Conservation (phyloP, 495 filamentous ascomycete species). For the Aspergillus leporis region DNA sequence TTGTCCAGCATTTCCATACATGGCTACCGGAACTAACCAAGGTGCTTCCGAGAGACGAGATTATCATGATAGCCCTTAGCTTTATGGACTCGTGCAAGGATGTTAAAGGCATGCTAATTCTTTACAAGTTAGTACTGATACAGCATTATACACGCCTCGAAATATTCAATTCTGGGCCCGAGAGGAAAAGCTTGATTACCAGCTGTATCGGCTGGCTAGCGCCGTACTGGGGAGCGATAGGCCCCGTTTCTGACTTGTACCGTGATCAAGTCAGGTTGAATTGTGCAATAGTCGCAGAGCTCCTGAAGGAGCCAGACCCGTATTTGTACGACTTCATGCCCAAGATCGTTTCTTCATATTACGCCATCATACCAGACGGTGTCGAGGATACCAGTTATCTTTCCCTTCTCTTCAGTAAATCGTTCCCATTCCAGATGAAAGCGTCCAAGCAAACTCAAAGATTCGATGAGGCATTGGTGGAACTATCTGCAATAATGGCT, state of each 20-base stretch:
- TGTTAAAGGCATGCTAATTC: conserved; percentile 89
- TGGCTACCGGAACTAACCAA: conserved; percentile 88
- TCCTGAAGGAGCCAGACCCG: conserved; percentile 75
- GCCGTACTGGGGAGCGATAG: conserved; percentile 85
- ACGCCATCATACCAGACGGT: conserved; percentile 65
- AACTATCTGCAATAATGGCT: conserved; percentile 84
- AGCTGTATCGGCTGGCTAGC: conserved; percentile 90
- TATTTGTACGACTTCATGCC: conserved; percentile 84
- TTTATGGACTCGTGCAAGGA: conserved; percentile 89
- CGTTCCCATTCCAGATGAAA: conserved; percentile 85
- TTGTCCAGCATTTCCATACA: conserved; percentile 94
- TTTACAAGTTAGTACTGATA: conserved; percentile 91
- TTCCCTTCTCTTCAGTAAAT: conserved; percentile 83
- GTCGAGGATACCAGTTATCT: conserved; percentile 67
- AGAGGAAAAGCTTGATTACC: conserved; percentile 68
- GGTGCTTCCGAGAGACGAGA: conserved; percentile 77
- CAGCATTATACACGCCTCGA: conserved; percentile 81
- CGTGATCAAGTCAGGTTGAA: conserved; percentile 90
- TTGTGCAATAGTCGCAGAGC: conserved; percentile 83
- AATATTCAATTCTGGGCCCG: conserved; percentile 74
- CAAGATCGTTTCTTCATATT: conserved; percentile 88
- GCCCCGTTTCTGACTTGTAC: conserved; percentile 78
- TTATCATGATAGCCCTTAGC: conserved; percentile 85
- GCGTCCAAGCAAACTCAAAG: conserved; percentile 57
- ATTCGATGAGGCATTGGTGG: conserved; percentile 89